Conservation (phyloP, 192 early-diverging fungal genomes). For the Thamnidium elegans region DNA sequence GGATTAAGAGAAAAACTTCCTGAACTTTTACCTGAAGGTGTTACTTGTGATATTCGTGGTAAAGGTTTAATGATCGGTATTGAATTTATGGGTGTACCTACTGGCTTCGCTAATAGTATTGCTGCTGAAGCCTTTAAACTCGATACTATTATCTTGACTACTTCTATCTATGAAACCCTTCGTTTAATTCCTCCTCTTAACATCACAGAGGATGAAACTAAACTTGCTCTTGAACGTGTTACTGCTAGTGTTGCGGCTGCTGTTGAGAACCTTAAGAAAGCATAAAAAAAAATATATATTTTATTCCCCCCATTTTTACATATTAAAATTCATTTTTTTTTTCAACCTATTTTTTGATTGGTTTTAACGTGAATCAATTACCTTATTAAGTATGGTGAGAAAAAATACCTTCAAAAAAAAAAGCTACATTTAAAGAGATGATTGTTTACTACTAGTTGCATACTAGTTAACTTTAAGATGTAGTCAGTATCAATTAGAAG, state of each 20-base stretch:
- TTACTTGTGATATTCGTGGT: slow-evolving; percentile 40
- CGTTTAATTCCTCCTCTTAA: slow-evolving; percentile 44
- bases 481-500: too few relatives aligned
- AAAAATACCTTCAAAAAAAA: too few relatives aligned
- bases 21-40: slow-evolving; percentile 25
- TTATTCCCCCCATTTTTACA: not conserved
- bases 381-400: too few relatives aligned
- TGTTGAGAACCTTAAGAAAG: not conserved
- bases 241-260: slow-evolving; percentile 27
- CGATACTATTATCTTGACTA: slow-evolving; percentile 43
- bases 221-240: slow-evolving; percentile 30
- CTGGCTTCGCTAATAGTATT: slow-evolving; percentile 30
- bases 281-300: not conserved
- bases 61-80: slow-evolving; percentile 46
- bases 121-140: slow-evolving; percentile 31
- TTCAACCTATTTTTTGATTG: not conserved
- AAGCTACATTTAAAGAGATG: too few relatives aligned
- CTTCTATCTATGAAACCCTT: slow-evolving; percentile 43
- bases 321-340: slow-evolving; percentile 1
- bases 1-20: slow-evolving; percentile 28
- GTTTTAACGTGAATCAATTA: not conserved
- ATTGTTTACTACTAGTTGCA: too few relatives aligned
- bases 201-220: slow-evolving; percentile 41
- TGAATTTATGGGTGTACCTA: slow-evolving; percentile 38
- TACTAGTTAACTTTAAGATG: too few relatives aligned